Conservation (phyloP, 1,284 basidiomycete species). For the Irpex sp. region DNA sequence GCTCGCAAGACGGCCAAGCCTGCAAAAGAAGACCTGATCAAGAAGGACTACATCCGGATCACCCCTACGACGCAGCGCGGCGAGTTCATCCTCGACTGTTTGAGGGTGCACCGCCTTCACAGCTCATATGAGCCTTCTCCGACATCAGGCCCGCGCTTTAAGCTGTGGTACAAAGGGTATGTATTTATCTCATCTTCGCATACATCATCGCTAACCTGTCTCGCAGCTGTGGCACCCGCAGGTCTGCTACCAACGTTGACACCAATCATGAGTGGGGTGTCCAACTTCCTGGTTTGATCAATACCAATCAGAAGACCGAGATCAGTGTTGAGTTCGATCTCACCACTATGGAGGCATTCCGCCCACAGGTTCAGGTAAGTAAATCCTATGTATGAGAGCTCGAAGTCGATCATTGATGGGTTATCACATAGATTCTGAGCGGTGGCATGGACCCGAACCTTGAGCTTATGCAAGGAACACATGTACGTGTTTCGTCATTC, state of each 20-base stretch:
- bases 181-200: neutral
- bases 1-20: neutral
- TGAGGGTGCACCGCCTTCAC: neutral
- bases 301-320: neutral
- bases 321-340: neutral
- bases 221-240: neutral
- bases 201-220: neutral
- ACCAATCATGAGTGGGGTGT: neutral
- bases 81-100: neutral
- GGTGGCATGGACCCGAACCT: too few relatives aligned
- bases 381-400: too few relatives aligned
- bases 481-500: too few relatives aligned
- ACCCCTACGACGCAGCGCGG: neutral
- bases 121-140: neutral
- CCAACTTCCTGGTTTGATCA: neutral
- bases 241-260: neutral
- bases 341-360: neutral
- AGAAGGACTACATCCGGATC: neutral
- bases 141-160: neutral
- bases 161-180: neutral
- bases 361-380: too few relatives aligned
- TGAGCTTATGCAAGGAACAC: too few relatives aligned
- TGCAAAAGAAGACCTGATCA: neutral
- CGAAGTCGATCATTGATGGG: too few relatives aligned
- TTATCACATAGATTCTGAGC: too few relatives aligned